Evolutionary conservation across 139 green algal species (phyloP).

Genomic region (Chlorella sp.): DNA sequence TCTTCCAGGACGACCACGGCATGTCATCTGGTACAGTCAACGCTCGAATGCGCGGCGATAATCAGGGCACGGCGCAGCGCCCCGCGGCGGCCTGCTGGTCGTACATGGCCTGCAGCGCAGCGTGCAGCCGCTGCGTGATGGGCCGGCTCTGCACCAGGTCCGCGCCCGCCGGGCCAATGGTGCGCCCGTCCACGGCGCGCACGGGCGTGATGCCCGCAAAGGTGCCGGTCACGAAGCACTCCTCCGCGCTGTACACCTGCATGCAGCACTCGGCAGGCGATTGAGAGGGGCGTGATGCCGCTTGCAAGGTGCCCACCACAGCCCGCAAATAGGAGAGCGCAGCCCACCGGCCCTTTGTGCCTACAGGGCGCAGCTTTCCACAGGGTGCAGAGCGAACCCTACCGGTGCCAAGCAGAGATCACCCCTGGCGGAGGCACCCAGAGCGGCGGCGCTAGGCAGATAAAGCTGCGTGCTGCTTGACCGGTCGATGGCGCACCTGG

Average conservation of each 20-base stretch:
- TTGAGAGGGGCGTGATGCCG: neutral
- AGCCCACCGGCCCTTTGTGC: no score
- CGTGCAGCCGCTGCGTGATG: neutral
- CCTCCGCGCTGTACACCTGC: slow-evolving; percentile 64
- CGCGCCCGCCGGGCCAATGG: neutral
- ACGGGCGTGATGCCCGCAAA: slow-evolving; percentile 68
- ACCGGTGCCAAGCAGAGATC: neutral
- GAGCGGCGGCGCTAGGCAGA: neutral
- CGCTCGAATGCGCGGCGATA: no score
- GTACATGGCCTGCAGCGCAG: no score
- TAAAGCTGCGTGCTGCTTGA: neutral
- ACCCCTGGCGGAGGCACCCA: neutral
- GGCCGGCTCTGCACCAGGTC: no score
- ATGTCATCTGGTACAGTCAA: no score
- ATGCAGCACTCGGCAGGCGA: neutral
- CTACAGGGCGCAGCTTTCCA: no score
- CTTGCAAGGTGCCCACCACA: neutral
- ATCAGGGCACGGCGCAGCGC: no score
- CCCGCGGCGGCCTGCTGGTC: no score
- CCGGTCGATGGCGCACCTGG: slow-evolving; percentile 21
- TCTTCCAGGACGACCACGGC: no score
- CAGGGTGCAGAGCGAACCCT: no score
- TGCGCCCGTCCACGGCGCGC: neutral
- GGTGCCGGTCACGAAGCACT: slow-evolving; percentile 75
- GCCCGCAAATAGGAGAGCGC: slow-evolving; percentile 1